These are phyloP conservation scores for Phaseolus lunatus DNA, from an alignment of 306 rosid species.

Conservation along the genomic window DNA sequence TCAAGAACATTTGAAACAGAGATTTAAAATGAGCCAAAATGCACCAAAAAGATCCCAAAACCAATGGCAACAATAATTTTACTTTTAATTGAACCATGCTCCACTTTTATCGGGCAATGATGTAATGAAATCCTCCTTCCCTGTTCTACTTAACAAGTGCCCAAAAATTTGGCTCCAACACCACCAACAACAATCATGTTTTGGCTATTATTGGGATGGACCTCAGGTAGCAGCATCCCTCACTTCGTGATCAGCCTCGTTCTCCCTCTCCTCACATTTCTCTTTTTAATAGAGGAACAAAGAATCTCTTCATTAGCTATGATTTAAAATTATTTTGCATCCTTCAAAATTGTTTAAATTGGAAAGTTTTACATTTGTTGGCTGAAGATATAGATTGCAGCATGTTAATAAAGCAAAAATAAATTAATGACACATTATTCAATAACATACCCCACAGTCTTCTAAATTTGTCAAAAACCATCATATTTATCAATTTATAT, in stretches of 20 bases:
- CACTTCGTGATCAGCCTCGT: not conserved
- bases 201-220: not conserved
- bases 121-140: too few relatives aligned
- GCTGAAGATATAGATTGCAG: slow-evolving; percentile 4
- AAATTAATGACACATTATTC: slow-evolving; percentile 21
- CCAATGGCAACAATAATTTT: too few relatives aligned
- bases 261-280: not conserved
- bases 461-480: not conserved
- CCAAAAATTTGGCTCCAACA: not conserved
- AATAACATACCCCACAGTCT: not conserved
- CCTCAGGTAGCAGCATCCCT: slow-evolving; percentile 7
- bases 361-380: slow-evolving; percentile 1
- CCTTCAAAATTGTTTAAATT: not conserved
- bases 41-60: not conserved
- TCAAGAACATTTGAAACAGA: slow-evolving; percentile 3
- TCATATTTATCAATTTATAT: slow-evolving; percentile 1
- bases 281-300: not conserved
- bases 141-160: too few relatives aligned
- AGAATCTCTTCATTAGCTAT: not conserved
- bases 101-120: too few relatives aligned
- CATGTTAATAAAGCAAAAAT: slow-evolving; percentile 3
- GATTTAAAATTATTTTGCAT: not conserved
- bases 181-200: slow-evolving; percentile 10
- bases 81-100: too few relatives aligned
- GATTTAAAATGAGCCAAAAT: slow-evolving; percentile 20